These are phyloP conservation scores for Talaromyces verruculosus DNA, from an alignment of 2,329 filamentous ascomycete species.

Conservation along the genomic window DNA sequence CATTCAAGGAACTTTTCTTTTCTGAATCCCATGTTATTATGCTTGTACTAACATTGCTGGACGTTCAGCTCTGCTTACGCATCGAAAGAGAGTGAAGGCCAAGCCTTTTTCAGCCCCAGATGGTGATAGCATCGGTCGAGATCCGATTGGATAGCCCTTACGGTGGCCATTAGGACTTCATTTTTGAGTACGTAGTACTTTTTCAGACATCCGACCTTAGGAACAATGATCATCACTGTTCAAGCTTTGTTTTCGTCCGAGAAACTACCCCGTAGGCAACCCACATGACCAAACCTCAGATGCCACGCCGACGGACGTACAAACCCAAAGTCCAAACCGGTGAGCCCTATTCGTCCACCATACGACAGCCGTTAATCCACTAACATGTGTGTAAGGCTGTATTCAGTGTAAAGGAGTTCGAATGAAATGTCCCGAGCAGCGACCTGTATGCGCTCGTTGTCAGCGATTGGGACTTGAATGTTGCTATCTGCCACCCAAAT, in stretches of 20 bases:
- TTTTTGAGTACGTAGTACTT: background rate
- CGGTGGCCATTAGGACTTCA: background rate
- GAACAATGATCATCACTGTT: background rate
- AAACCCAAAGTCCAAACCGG: constrained; percentile 6
- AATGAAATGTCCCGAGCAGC: constrained; percentile 12
- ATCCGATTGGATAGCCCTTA: constrained; percentile 2
- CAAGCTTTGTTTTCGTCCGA: background rate
- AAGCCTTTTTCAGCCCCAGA: background rate
- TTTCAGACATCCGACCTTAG: background rate
- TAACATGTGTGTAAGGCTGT: background rate
- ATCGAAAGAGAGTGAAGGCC: background rate
- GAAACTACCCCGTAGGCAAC: background rate
- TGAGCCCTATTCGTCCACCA: background rate
- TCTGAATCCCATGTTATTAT: background rate
- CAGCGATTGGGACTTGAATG: constrained; percentile 1
- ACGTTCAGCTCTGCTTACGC: background rate
- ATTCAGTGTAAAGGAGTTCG: background rate
- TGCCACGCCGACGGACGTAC: background rate
- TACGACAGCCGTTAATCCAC: background rate
- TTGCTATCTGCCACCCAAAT: background rate
- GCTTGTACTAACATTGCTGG: background rate
- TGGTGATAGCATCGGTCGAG: background rate
- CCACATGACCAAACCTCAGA: constrained; percentile 1
- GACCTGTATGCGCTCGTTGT: constrained; percentile 7
- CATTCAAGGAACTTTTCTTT: background rate